Evolutionary conservation across 345 rosid genomes (phyloP), one percentile per base, ranked within the genome.

Genomic region (Limnanthes douglasii): DNA sequence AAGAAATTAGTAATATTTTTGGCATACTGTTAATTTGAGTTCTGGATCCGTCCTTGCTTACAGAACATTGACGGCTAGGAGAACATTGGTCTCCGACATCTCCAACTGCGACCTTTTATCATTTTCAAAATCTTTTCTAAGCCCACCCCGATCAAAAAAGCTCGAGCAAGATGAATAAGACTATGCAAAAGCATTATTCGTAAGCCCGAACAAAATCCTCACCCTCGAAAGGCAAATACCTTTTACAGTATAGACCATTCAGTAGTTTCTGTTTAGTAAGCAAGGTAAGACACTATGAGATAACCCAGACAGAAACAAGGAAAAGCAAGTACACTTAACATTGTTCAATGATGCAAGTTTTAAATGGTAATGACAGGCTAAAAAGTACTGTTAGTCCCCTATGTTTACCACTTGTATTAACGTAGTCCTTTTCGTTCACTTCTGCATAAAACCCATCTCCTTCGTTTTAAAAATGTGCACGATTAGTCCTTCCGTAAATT

Each of bases 21-120:
- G n/a, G n/a, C n/a, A n/a, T n/a, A n/a, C n/a, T n/a, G n/a, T n/a
- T n/a, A n/a, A n/a, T n/a, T n/a, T n/a, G n/a, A n/a, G n/a, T n/a
- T n/a, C n/a, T n/a, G n/a, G n/a, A n/a, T n/a, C n/a, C n/a, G n/a
- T n/a, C n/a, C n/a, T n/a, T n/a, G n/a, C 86, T 53, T 54, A 78
- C 95, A 82, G 28, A 48, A 82, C 54, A 62, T 82, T 82, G 35
- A 68, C 37, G 22, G 72, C 86, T 17, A 88, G 70, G 51, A 88
- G 71, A 38, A 66, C 44, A 51, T 64, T 78, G 15, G 97, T 88
- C 86, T 57, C 46, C 14, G 93, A 58, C 18, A 43, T 39, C 34
- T 41, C 63, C 7, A 26, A 56, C 18, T 26, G 16, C 27, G 66
- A 48, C 17, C 30, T 37, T 21, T 64, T 71, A 37, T 48, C 63